These are phyloP conservation scores for Coriolopsis trogii DNA, from an alignment of 1,284 basidiomycete species.

Conservation along the genomic window DNA sequence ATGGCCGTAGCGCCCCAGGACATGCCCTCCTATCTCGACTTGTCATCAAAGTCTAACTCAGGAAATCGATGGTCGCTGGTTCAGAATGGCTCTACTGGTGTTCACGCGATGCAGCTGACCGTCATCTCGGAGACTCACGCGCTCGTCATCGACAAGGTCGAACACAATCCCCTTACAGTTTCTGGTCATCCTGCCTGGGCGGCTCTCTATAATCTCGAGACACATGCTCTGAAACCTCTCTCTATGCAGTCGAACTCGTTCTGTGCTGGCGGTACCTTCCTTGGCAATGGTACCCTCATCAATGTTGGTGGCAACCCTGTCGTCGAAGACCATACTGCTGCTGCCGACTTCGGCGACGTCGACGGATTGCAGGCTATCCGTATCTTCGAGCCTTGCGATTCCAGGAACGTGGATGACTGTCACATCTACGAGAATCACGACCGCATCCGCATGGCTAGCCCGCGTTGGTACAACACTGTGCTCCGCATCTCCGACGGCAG, in stretches of 20 bases:
- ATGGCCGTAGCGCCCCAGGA: slow-evolving; percentile 16
- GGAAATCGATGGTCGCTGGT: slow-evolving; percentile 46
- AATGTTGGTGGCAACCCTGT: slow-evolving; percentile 82
- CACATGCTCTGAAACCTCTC: slow-evolving; percentile 64
- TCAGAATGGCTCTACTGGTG: slow-evolving; percentile 73
- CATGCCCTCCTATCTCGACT: slow-evolving; percentile 19
- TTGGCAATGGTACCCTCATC: slow-evolving; percentile 74
- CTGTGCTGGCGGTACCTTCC: slow-evolving; percentile 81
- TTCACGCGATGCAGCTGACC: slow-evolving; percentile 79
- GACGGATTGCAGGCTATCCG: slow-evolving; percentile 78
- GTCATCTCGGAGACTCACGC: slow-evolving; percentile 74
- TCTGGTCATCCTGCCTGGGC: slow-evolving; percentile 81
- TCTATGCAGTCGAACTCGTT: slow-evolving; percentile 82
- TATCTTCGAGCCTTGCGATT: slow-evolving; percentile 71
- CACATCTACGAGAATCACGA: slow-evolving; percentile 67
- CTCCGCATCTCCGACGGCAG: slow-evolving; percentile 75
- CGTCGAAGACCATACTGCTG: slow-evolving; percentile 58
- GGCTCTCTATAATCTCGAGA: slow-evolving; percentile 69
- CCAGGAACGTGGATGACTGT: slow-evolving; percentile 51
- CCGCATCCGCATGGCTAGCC: slow-evolving; percentile 66
- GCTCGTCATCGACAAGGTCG: slow-evolving; percentile 81
- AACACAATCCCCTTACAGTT: slow-evolving; percentile 77
- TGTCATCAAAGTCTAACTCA: slow-evolving; percentile 27
- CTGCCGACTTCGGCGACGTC: slow-evolving; percentile 75
- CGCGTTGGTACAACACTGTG: slow-evolving; percentile 79